A percentile compares a stretch with the other conserved stretches of the same genome.
Conservation (phyloP, 441 rosid species). For the Gossypium aridum region DNA sequence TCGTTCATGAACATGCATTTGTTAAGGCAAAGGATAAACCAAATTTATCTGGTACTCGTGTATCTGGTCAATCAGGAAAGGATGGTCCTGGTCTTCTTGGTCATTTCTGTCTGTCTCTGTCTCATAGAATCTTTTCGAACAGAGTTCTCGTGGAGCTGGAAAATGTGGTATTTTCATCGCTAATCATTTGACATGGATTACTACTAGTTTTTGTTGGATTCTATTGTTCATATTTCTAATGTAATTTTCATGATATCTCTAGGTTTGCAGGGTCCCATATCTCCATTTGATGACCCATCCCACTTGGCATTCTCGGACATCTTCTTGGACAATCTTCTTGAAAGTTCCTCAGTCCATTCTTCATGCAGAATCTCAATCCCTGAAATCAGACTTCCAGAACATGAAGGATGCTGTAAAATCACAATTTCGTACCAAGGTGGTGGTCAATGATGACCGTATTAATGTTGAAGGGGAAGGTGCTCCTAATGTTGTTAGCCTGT, state of each 20-base stretch:
- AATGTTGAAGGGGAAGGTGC: conserved; percentile 88
- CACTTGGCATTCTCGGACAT: conserved; percentile 86
- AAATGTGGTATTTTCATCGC: conserved; percentile 53
- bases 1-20: conserved; percentile 66
- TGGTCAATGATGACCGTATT: conserved; percentile 67
- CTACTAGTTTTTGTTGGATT: background rate
- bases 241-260: conserved; percentile 9
- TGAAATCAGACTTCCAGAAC: conserved; percentile 31
- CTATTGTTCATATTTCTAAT: background rate
- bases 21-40: conserved; percentile 43
- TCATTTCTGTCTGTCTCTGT: conserved; percentile 82
- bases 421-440: conserved; percentile 76
- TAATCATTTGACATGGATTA: conserved; percentile 12
- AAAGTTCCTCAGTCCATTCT: conserved; percentile 72
- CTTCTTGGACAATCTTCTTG: conserved; percentile 87
- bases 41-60: conserved; percentile 30
- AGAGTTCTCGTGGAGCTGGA: conserved; percentile 70
- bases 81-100: conserved; percentile 66
- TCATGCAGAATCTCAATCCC: conserved; percentile 38
- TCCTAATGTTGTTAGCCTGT: conserved; percentile 69
- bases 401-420: conserved; percentile 43
- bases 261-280: conserved; percentile 84
- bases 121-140: conserved; percentile 78
- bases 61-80: conserved; percentile 42
- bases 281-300: conserved; percentile 88